A percentile compares a stretch with the other conserved stretches of the same genome.
These are phyloP conservation scores for Cnidoscolus chayamansa DNA, from an alignment of 441 rosid species.

Conservation along the genomic window DNA sequence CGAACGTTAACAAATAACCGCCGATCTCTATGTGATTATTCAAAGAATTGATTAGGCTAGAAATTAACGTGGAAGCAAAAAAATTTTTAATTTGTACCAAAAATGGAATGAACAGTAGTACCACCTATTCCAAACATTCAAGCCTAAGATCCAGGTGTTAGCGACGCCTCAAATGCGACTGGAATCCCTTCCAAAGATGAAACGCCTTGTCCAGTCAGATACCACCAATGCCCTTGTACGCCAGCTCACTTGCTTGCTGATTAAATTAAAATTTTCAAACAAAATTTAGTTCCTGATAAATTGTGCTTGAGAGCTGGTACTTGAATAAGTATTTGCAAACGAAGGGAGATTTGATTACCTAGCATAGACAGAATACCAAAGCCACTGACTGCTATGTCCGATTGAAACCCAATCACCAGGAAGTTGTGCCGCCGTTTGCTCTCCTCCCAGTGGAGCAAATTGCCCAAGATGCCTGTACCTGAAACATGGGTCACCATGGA, in stretches of 20 bases:
- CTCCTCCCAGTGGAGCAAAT: conserved; percentile 81
- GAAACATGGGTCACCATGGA: background rate
- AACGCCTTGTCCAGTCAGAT: conserved; percentile 56
- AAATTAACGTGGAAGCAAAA: conserved; percentile 6
- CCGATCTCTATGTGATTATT: background rate
- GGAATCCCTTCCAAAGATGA: conserved; percentile 62
- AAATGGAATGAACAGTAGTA: background rate
- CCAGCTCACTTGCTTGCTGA: conserved; percentile 57
- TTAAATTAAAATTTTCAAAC: background rate
- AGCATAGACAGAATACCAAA: conserved; percentile 79
- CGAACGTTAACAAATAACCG: background rate
- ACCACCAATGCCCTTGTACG: conserved; percentile 57
- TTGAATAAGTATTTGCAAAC: background rate
- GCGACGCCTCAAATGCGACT: conserved; percentile 47
- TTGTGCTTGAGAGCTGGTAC: background rate
- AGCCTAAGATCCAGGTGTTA: background rate
- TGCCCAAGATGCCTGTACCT: conserved; percentile 79
- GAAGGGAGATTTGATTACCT: conserved; percentile 33
- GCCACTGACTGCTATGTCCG: conserved; percentile 73
- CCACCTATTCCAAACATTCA: background rate
- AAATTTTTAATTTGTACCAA: background rate
- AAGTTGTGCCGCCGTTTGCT: conserved; percentile 76
- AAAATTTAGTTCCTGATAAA: no score
- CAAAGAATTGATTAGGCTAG: conserved; percentile 6
- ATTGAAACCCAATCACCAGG: conserved; percentile 79